phyloP scores from a whole-genome alignment of 371 early-diverging fungal species.

The Agmasoma carcini region DNA sequence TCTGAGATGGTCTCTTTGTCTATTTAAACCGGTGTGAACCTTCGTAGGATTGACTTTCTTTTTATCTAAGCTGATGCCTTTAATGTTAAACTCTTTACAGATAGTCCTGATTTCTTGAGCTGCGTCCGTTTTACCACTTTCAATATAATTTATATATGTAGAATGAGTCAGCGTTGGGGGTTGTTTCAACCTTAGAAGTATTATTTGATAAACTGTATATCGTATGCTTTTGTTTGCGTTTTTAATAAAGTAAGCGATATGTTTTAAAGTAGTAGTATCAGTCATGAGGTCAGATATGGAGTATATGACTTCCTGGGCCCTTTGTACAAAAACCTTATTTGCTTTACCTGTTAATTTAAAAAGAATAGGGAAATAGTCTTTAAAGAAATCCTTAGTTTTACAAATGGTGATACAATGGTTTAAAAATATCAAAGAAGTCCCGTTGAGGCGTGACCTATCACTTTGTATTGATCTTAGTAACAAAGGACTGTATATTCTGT shows the following conservation, averaged over 20 bases:
- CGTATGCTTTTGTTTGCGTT: conserved; percentile 37
- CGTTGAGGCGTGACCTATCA: conserved; percentile 37
- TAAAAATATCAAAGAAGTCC: conserved; percentile 24
- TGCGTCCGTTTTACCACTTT: conserved; percentile 27
- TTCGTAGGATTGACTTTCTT: too few relatives aligned
- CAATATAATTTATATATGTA: conserved; percentile 9
- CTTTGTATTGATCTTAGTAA: conserved; percentile 28
- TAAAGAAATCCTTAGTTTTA: not conserved
- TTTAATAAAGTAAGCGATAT: conserved; percentile 7
- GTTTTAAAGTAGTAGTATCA: not conserved
- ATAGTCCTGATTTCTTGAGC: conserved; percentile 24
- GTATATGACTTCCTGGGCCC: conserved; percentile 19
- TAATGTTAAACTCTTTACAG: conserved; percentile 10
- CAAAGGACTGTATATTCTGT: conserved; percentile 4
- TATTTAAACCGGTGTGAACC: too few relatives aligned
- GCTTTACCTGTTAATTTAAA: conserved; percentile 29
- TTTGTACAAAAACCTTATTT: conserved; percentile 24
- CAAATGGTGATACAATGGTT: conserved; percentile 9
- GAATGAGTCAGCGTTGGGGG: not conserved
- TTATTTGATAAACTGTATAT: conserved; percentile 15
- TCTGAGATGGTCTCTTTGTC: too few relatives aligned
- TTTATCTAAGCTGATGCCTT: too few relatives aligned
- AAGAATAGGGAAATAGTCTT: conserved; percentile 6
- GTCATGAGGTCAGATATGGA: conserved; percentile 12
- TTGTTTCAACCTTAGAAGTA: not conserved